A percentile compares a stretch with the other conserved stretches of the same genome.
phyloP scores from a whole-genome alignment of 495 filamentous ascomycete genomes.

The Penicillium fimorum region DNA sequence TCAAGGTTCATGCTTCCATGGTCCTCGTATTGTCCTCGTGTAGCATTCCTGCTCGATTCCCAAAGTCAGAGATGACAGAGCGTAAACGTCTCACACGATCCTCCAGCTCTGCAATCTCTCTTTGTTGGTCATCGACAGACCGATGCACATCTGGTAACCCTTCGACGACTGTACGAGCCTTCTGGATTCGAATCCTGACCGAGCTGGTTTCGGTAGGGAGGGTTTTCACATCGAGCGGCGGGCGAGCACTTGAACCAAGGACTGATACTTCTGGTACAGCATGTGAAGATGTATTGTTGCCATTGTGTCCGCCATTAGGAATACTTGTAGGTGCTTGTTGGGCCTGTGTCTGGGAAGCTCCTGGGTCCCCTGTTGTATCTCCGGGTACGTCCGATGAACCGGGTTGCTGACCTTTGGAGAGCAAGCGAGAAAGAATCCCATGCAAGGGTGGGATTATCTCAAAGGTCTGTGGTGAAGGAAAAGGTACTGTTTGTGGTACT shows the following conservation, averaged over 20 bases:
- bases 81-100: conserved; percentile 59
- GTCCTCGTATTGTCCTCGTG: background rate
- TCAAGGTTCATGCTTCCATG: conserved; percentile 7
- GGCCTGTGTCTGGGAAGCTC: conserved; percentile 25
- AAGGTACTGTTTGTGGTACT: conserved; percentile 49
- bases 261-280: conserved; percentile 27
- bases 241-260: conserved; percentile 34
- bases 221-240: conserved; percentile 69
- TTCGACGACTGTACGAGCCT: conserved; percentile 65
- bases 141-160: conserved; percentile 72
- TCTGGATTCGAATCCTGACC: conserved; percentile 77
- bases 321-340: conserved; percentile 29
- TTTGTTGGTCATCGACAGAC: conserved; percentile 72
- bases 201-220: conserved; percentile 69
- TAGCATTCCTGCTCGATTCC: conserved; percentile 29
- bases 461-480: conserved; percentile 62
- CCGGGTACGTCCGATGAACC: conserved; percentile 22
- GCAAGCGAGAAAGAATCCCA: conserved; percentile 71
- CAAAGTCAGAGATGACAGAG: conserved; percentile 50
- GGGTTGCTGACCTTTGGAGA: conserved; percentile 31
- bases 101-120: conserved; percentile 75
- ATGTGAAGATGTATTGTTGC: conserved; percentile 19
- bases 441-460: conserved; percentile 83
- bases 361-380: conserved; percentile 24
- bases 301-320: conserved; percentile 21